phyloP scores from a whole-genome alignment of 2,329 filamentous ascomycete genomes.

The Claviceps sp. region DNA sequence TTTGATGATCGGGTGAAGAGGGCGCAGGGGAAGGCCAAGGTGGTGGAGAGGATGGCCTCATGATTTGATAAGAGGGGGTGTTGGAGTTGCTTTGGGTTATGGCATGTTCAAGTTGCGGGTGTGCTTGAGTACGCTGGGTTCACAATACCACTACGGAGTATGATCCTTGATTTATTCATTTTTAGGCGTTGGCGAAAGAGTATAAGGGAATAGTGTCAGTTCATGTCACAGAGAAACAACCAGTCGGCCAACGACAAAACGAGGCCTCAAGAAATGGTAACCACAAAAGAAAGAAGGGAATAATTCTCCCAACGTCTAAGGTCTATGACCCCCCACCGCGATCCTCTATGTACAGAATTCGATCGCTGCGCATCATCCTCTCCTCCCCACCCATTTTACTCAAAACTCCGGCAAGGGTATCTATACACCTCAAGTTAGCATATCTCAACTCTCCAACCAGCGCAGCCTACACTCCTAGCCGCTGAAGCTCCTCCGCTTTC shows the following conservation, averaged over 20 bases:
- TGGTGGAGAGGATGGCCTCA: constrained; percentile 60
- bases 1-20: constrained; percentile 82
- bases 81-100: neutral
- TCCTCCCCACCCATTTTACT: constrained; percentile 19
- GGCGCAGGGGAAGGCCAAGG: constrained; percentile 69
- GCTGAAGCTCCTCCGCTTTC: too few species aligned
- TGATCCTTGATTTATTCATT: neutral
- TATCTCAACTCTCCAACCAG: too few species aligned
- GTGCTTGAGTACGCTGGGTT: too few species aligned
- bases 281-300: neutral
- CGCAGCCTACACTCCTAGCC: too few species aligned
- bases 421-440: constrained; percentile 26
- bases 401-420: constrained; percentile 52
- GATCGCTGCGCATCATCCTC: constrained; percentile 11
- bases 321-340: neutral
- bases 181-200: neutral
- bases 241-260: neutral
- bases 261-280: neutral
- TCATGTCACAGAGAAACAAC: too few species aligned
- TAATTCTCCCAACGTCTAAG: neutral
- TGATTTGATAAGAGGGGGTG: neutral
- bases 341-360: constrained; percentile 3
- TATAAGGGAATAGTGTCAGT: too few species aligned
- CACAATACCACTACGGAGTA: neutral
- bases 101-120: too few species aligned